Base-by-base conservation (phyloP, 2,329 filamentous ascomycete genomes). In the Cladosporium phlei region DNA sequence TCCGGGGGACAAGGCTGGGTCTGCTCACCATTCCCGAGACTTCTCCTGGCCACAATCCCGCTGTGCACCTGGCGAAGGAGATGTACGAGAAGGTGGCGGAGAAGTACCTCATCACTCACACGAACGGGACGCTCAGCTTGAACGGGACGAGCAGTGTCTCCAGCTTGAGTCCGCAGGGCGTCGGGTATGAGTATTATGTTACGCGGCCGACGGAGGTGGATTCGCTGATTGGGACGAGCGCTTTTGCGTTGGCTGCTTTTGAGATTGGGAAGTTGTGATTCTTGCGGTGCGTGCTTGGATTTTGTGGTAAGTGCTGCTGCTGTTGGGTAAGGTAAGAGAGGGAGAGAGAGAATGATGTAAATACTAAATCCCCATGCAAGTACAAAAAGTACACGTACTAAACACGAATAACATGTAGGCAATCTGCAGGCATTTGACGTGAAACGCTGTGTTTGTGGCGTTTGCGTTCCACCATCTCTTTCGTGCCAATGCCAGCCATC, bases 101-200 rank as follows among this genome's bases (percentile, higher is more conserved):
- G 54, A 56, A 65, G 12, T 58, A 69, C 10, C 60, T 78, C 49
- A 49, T 72, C 3, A 54, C 70, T 0, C 59, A 68, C 16, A 75
- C 74, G 48, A 70, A 78, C 3, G 70, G 70, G 8, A 59, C 69
- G 22, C 32, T 66, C 48, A 60, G 59, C 3, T 62, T 60, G 37
- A 68, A 72, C 33, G 63, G 66, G 14, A 67, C 66, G 14, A 71
- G 76, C 52, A 72, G 71, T 0, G 75, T 78, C 8, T 75, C 76
- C 35, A 76, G 71, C 42, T 54, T 79, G 51, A 70, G 66, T 52
- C 32, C 42, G 24, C 69, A 70, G 9, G 66, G 73, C 51, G 76
- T 69, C 2, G 69, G 66, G 7, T 79, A 75, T 52, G 68, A 70
- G 68, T 73, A 73, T 48, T 73, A 74, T 53, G 64, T 67, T 17